Evolutionary conservation across 345 rosid genomes (phyloP).

Genomic region (Populus alba): DNA sequence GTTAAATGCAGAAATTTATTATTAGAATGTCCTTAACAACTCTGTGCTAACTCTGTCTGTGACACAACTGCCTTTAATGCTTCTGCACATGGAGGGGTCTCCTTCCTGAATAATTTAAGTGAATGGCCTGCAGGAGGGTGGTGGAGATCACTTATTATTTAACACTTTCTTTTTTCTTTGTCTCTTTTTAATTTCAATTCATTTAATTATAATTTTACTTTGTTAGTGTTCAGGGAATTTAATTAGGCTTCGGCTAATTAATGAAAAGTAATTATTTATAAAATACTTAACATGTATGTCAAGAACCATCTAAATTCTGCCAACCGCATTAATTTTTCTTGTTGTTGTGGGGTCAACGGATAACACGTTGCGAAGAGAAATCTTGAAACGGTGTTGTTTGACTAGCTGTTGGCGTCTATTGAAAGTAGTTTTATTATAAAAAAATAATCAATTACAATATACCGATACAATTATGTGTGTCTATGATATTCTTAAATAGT

Average conservation of each 20-base stretch:
- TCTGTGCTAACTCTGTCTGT: not conserved
- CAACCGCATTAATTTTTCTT: not conserved
- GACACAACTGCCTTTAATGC: conserved; percentile 45
- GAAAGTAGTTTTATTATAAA: not conserved
- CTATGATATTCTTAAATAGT: too few relatives aligned
- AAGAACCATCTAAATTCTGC: not conserved
- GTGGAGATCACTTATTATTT: conserved; percentile 29
- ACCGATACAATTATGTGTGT: too few relatives aligned
- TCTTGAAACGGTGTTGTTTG: not conserved
- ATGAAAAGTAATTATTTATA: not conserved
- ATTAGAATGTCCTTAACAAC: not conserved
- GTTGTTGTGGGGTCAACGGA: not conserved
- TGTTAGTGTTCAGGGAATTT: conserved; percentile 7
- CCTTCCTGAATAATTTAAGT: conserved; percentile 38
- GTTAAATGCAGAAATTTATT: not conserved
- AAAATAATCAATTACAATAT: too few relatives aligned
- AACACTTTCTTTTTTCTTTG: conserved; percentile 18
- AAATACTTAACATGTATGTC: not conserved
- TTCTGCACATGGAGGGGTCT: conserved; percentile 66
- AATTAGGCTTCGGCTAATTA: not conserved
- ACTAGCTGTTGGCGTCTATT: not conserved
- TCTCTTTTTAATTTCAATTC: not conserved
- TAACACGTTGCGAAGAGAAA: not conserved
- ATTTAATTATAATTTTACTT: conserved; percentile 9
- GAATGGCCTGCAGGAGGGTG: conserved; percentile 35